These are phyloP conservation scores for Pestalotiopsis sp. DNA, from an alignment of 2,329 filamentous ascomycete genomes.

Conservation along the genomic window DNA sequence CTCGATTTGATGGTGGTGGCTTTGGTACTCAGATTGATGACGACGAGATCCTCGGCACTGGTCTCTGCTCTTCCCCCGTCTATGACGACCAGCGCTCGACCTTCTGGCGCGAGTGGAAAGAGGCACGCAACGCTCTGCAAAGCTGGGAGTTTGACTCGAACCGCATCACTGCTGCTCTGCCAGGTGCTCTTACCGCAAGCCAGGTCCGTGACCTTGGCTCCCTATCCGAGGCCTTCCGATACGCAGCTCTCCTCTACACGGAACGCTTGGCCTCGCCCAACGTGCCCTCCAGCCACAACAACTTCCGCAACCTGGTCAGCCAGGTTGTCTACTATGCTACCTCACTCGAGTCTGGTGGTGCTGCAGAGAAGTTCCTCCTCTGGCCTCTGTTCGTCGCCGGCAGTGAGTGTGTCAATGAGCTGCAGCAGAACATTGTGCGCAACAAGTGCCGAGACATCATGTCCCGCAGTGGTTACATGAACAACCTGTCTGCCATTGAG, in stretches of 20 bases:
- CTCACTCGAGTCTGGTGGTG: constrained; percentile 70
- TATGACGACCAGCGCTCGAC: constrained; percentile 61
- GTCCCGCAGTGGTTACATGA: constrained; percentile 87
- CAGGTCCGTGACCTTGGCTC: constrained; percentile 77
- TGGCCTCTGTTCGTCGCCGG: constrained; percentile 93
- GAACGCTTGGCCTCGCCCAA: constrained; percentile 82
- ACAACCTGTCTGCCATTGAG: constrained; percentile 84
- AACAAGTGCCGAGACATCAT: constrained; percentile 84
- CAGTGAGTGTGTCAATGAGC: constrained; percentile 82
- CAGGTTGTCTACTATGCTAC: constrained; percentile 83
- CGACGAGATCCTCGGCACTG: constrained; percentile 50
- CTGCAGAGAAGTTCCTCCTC: constrained; percentile 83
- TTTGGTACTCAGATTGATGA: constrained; percentile 60
- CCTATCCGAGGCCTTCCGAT: constrained; percentile 88
- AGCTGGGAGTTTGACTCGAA: constrained; percentile 75
- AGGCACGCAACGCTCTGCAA: constrained; percentile 74
- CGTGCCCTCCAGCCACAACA: constrained; percentile 70
- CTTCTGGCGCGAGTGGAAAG: constrained; percentile 90
- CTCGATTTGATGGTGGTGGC: constrained; percentile 68
- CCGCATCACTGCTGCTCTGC: constrained; percentile 52
- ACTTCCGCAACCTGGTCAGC: constrained; percentile 81
- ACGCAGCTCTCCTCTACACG: constrained; percentile 85
- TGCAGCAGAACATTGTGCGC: constrained; percentile 78
- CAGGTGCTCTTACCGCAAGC: constrained; percentile 51
- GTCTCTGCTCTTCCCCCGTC: constrained; percentile 42